Conservation (phyloP, 2,329 filamentous ascomycete species). For the Orbilia ellipsospora region DNA sequence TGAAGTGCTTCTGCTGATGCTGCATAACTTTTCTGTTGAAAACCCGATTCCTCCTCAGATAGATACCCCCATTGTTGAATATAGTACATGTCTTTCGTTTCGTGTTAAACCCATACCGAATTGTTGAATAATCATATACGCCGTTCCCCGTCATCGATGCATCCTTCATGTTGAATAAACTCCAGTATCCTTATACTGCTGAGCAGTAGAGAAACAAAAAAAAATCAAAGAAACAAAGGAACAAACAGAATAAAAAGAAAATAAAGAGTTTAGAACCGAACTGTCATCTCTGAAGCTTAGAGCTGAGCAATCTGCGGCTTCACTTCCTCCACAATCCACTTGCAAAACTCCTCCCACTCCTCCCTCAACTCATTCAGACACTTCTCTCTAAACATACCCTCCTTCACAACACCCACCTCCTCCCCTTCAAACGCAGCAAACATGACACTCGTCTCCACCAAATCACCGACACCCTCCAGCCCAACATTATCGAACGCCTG, state of each 20-base stretch:
- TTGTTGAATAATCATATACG: constrained; percentile 37
- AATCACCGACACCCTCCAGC: constrained; percentile 81
- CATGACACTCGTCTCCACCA: constrained; percentile 91
- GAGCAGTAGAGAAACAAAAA: background rate
- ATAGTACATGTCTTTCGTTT: constrained; percentile 24
- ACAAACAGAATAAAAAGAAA: constrained; percentile 1
- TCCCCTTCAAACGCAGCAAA: constrained; percentile 91
- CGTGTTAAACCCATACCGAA: constrained; percentile 27
- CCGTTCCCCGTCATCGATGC: constrained; percentile 12
- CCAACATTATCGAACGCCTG: constrained; percentile 94
- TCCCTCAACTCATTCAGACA: constrained; percentile 80
- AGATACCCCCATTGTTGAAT: constrained; percentile 39
- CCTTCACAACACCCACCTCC: constrained; percentile 78
- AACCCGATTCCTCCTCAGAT: background rate
- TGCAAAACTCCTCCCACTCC: constrained; percentile 89
- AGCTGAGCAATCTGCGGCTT: constrained; percentile 35
- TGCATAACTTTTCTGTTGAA: constrained; percentile 34
- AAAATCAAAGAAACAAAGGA: background rate
- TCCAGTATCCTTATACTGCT: constrained; percentile 5
- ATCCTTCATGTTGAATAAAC: constrained; percentile 50
- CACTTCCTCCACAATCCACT: constrained; percentile 72
- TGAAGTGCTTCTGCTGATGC: constrained; percentile 27
- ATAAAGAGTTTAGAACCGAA: background rate
- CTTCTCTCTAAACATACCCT: constrained; percentile 78
- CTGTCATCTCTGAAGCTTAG: constrained; percentile 4